Conservation (phyloP, 371 early-diverging fungal species). For the Mortierella sp. region DNA sequence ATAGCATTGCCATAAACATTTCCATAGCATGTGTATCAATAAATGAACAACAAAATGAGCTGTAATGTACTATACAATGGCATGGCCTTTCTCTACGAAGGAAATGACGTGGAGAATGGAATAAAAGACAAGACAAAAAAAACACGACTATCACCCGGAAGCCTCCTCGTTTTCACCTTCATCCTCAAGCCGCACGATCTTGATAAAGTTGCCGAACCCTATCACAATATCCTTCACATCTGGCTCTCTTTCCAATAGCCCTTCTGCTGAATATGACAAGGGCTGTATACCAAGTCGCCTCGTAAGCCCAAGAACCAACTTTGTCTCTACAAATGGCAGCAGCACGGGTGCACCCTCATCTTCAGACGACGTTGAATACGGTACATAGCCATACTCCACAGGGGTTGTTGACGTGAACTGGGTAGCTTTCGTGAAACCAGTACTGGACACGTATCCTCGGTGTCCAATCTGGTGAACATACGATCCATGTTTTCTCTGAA, state of each 20-base stretch:
- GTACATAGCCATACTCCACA: not conserved
- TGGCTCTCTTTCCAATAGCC: constrained; percentile 3
- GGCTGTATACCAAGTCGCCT: not conserved
- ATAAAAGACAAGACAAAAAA: not conserved
- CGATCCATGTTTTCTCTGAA: constrained; percentile 36
- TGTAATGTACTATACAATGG: too few relatives aligned
- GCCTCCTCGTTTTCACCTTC: constrained; percentile 33
- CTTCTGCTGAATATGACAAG: not conserved
- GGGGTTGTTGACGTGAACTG: constrained; percentile 2
- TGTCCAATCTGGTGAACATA: constrained; percentile 14
- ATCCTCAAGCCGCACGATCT: constrained; percentile 39
- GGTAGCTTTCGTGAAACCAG: not conserved
- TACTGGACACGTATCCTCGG: constrained; percentile 21
- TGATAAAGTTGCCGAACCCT: constrained; percentile 52
- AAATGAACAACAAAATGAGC: too few relatives aligned
- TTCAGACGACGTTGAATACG: not conserved
- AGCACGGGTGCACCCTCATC: constrained; percentile 7
- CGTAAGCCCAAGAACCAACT: constrained; percentile 16
- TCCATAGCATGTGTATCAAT: too few relatives aligned
- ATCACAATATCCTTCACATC: constrained; percentile 39
- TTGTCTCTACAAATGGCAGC: constrained; percentile 50
- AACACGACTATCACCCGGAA: too few relatives aligned
- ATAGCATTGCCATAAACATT: too few relatives aligned
- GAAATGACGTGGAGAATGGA: too few relatives aligned
- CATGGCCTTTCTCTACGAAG: too few relatives aligned